Evolutionary conservation across 1,139 yeast genomes (phyloP).

Genomic region (Debaryomyces coudertii): DNA sequence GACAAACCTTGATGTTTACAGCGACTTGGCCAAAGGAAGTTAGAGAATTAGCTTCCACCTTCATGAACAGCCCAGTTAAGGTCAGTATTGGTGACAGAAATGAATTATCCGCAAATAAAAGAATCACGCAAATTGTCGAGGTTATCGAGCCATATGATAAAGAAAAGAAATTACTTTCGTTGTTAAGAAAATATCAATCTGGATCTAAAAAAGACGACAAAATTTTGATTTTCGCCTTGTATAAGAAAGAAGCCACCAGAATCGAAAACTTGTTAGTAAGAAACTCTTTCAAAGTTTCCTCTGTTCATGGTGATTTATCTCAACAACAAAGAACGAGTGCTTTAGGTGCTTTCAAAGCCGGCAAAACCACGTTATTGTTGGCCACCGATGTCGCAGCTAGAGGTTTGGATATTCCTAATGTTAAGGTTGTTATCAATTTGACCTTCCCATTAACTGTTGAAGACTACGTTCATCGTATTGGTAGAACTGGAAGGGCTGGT

Average conservation of each 20-base stretch:
- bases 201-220: conserved; percentile 71
- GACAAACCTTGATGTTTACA: conserved; percentile 89
- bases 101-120: conserved; percentile 89
- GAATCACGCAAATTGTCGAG: conserved; percentile 92
- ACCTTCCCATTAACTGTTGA: conserved; percentile 98
- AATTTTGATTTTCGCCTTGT: conserved; percentile 87
- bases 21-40: conserved; percentile 94
- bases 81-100: conserved; percentile 93
- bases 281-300: conserved; percentile 81
- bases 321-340: conserved; percentile 94
- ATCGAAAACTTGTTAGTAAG: conserved; percentile 75
- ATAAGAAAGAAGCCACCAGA: conserved; percentile 94
- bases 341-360: conserved; percentile 79
- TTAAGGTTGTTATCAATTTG: conserved; percentile 90
- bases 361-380: conserved; percentile 71
- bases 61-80: conserved; percentile 82
- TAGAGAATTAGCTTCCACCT: conserved; percentile 85
- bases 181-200: conserved; percentile 75
- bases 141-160: conserved; percentile 84
- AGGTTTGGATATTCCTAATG: conserved; percentile 97
- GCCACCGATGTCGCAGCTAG: conserved; percentile 99
- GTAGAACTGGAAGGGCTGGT: conserved; percentile 99
- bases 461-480: conserved; percentile 97
- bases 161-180: conserved; percentile 71
- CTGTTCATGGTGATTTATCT: conserved; percentile 93